Evolutionary conservation across 441 rosid species (phyloP).

Genomic region (Gossypium davidsonii): DNA sequence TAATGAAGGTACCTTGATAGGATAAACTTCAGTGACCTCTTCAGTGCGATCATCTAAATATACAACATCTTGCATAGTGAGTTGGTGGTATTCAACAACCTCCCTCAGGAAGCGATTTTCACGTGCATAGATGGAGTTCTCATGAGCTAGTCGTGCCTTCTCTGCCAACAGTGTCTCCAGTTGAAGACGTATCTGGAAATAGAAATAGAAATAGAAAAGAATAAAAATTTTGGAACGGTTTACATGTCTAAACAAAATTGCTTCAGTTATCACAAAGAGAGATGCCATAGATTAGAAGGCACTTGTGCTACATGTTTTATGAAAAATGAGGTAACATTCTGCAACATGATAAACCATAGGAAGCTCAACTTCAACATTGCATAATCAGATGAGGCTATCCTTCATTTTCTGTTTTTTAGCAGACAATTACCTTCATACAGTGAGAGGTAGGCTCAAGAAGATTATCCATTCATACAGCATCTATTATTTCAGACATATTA

Average conservation of each 20-base stretch:
- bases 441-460: neutral
- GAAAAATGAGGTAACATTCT: neutral
- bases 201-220: neutral
- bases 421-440: neutral
- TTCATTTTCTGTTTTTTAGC: neutral
- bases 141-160: slow-evolving; percentile 66
- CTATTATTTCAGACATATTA: neutral
- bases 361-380: neutral
- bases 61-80: slow-evolving; percentile 65
- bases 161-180: slow-evolving; percentile 57
- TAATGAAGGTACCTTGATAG: slow-evolving; percentile 34
- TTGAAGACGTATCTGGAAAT: slow-evolving; percentile 52
- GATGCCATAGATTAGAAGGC: neutral
- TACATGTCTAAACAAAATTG: neutral
- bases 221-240: neutral
- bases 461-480: neutral
- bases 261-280: no score
- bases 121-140: slow-evolving; percentile 51
- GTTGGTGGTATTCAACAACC: slow-evolving; percentile 65
- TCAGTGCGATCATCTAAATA: slow-evolving; percentile 60
- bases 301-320: neutral
- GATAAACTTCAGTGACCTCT: slow-evolving; percentile 66
- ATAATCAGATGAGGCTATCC: neutral
- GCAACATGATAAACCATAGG: neutral
- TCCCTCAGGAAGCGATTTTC: slow-evolving; percentile 68